These are phyloP conservation scores for Apophysomyces sp. DNA, from an alignment of 371 early-diverging fungal species.

Conservation along the genomic window DNA sequence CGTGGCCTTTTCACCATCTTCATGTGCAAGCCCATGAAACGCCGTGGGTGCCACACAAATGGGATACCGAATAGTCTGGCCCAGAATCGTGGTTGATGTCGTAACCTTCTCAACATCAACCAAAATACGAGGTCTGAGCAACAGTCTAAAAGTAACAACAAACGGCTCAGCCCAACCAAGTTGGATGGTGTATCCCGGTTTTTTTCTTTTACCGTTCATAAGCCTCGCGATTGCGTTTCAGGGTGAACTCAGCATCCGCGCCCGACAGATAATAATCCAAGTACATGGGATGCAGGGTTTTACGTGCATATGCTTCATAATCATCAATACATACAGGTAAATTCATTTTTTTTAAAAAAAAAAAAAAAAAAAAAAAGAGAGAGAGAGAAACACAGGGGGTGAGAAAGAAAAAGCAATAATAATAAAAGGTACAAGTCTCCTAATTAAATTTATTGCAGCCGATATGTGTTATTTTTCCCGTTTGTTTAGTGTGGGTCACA, in stretches of 20 bases:
- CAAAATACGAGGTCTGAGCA: slow-evolving; percentile 23
- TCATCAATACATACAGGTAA: slow-evolving; percentile 22
- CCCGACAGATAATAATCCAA: slow-evolving; percentile 21
- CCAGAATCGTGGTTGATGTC: slow-evolving; percentile 17
- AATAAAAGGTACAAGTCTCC: too few species aligned
- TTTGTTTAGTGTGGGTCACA: too few species aligned
- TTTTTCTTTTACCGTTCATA: slow-evolving; percentile 15
- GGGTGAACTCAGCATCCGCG: slow-evolving; percentile 14
- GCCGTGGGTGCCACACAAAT: slow-evolving; percentile 33
- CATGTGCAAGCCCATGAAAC: slow-evolving; percentile 61
- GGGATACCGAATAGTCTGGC: slow-evolving; percentile 19
- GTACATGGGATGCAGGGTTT: slow-evolving; percentile 6
- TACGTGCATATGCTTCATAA: slow-evolving; percentile 18
- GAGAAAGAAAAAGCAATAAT: neutral
- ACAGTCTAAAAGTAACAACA: slow-evolving; percentile 1
- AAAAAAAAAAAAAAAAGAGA: slow-evolving; percentile 3
- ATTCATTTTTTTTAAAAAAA: neutral
- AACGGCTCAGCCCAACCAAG: too few species aligned
- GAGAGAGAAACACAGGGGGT: neutral
- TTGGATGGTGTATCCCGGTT: too few species aligned
- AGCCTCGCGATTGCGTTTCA: slow-evolving; percentile 18
- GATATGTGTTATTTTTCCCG: too few species aligned
- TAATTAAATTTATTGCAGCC: too few species aligned
- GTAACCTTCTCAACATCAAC: slow-evolving; percentile 23
- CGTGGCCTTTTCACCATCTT: slow-evolving; percentile 58